A percentile compares a stretch with the other conserved stretches of the same genome.
These are phyloP conservation scores for Raphanus raphanistrum DNA, from an alignment of 345 rosid species.

Conservation along the genomic window DNA sequence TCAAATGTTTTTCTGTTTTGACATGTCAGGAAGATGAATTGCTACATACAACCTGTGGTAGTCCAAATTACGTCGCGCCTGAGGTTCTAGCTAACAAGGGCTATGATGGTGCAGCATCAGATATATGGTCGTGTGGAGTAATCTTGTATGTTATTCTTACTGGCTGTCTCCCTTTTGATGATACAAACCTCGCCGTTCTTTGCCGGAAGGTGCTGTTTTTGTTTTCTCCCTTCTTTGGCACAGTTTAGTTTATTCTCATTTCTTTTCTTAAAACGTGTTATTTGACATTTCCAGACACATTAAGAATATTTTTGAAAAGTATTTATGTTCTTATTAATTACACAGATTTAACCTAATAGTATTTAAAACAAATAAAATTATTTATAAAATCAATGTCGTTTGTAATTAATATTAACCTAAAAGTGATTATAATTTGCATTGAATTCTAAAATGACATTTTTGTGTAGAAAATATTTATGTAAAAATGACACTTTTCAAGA, in stretches of 20 bases:
- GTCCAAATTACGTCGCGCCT: constrained; percentile 91
- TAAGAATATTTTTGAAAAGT: no score
- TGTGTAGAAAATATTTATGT: no score
- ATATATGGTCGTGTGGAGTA: constrained; percentile 96
- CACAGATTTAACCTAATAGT: no score
- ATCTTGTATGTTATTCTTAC: constrained; percentile 80
- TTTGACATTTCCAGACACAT: no score
- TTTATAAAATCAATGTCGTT: no score
- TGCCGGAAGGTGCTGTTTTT: constrained; percentile 60
- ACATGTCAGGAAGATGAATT: constrained; percentile 66
- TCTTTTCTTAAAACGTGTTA: no score
- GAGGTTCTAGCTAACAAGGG: constrained; percentile 86
- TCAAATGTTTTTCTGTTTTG: background rate
- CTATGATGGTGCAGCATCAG: constrained; percentile 85
- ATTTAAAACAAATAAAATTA: no score
- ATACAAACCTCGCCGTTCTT: constrained; percentile 79
- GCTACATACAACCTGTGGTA: constrained; percentile 90
- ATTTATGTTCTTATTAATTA: no score
- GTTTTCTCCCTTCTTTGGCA: background rate
- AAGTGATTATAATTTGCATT: no score
- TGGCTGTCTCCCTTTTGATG: constrained; percentile 87
- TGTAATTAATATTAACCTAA: no score
- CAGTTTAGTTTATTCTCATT: constrained; percentile 1
- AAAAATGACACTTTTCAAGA: no score
- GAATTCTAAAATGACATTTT: no score